These are phyloP conservation scores for Morella rubra DNA, from an alignment of 306 rosid genomes.

Conservation along the genomic window DNA sequence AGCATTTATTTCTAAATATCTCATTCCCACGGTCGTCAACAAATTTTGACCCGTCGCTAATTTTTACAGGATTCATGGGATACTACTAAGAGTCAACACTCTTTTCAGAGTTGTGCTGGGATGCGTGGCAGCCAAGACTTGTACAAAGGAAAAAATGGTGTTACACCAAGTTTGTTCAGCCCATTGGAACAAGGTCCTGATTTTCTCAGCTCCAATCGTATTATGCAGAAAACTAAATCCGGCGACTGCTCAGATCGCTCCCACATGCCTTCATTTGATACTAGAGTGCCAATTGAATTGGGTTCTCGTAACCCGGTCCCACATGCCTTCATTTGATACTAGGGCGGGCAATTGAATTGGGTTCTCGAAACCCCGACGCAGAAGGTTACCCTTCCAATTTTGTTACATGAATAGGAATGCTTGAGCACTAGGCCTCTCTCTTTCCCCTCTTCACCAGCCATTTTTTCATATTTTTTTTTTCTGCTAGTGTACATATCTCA, in stretches of 20 bases:
- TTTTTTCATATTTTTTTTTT: neutral
- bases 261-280: constrained; percentile 4
- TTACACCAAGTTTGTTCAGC: constrained; percentile 20
- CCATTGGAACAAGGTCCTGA: constrained; percentile 20
- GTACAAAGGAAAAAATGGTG: constrained; percentile 1
- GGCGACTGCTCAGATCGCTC: neutral
- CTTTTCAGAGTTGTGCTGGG: neutral
- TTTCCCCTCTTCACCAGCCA: neutral
- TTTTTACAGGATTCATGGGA: constrained; percentile 28
- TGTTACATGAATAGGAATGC: neutral
- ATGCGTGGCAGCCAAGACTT: constrained; percentile 20
- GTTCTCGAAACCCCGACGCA: neutral
- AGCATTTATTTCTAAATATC: neutral
- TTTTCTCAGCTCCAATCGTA: neutral
- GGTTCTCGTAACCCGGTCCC: neutral
- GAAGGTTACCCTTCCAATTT: constrained; percentile 12
- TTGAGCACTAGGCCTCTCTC: neutral
- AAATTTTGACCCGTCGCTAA: neutral
- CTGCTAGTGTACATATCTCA: constrained; percentile 12
- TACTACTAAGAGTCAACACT: constrained; percentile 18
- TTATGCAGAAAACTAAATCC: constrained; percentile 7
- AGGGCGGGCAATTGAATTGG: too few relatives aligned
- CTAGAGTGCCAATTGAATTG: neutral
- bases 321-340: too few relatives aligned
- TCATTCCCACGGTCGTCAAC: neutral